phyloP scores from a whole-genome alignment of 257 asterid genomes.

The Scutellaria barbata region DNA sequence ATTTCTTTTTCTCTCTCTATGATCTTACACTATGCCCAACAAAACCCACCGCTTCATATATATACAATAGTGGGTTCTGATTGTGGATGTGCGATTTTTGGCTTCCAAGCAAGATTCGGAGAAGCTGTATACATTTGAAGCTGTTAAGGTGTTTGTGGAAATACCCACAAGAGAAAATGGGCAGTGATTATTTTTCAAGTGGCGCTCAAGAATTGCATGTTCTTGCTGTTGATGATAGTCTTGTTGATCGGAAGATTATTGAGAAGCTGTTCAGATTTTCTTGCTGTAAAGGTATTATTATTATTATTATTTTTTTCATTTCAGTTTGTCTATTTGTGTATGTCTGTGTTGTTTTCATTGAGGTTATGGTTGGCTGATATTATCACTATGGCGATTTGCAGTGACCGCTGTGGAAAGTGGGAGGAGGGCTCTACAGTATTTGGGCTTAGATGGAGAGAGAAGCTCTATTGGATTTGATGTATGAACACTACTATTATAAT shows the following conservation, averaged over 20 bases:
- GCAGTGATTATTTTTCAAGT: conserved; percentile 45
- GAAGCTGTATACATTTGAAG: neutral
- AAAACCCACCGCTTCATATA: conserved; percentile 25
- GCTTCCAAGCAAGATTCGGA: conserved; percentile 10
- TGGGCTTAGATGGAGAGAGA: conserved; percentile 84
- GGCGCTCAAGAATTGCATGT: conserved; percentile 65
- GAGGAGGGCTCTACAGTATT: conserved; percentile 77
- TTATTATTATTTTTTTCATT: too few relatives aligned
- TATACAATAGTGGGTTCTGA: conserved; percentile 6
- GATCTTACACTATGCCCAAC: conserved; percentile 42
- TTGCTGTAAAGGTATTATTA: conserved; percentile 86
- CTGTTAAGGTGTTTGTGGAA: conserved; percentile 6
- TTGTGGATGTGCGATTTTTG: neutral
- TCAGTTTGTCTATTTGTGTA: too few relatives aligned
- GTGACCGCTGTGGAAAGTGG: conserved; percentile 96
- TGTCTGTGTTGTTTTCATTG: neutral
- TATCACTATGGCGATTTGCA: conserved; percentile 36
- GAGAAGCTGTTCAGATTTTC: conserved; percentile 72
- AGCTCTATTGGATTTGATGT: conserved; percentile 68
- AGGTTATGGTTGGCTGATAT: neutral
- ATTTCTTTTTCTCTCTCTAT: conserved; percentile 64
- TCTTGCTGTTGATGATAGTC: conserved; percentile 86
- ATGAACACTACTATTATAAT: conserved; percentile 18
- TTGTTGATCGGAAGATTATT: conserved; percentile 73
- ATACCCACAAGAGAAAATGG: conserved; percentile 31